phyloP scores from a whole-genome alignment of 1,139 yeast species.

The Kodamaea ohmeri region DNA sequence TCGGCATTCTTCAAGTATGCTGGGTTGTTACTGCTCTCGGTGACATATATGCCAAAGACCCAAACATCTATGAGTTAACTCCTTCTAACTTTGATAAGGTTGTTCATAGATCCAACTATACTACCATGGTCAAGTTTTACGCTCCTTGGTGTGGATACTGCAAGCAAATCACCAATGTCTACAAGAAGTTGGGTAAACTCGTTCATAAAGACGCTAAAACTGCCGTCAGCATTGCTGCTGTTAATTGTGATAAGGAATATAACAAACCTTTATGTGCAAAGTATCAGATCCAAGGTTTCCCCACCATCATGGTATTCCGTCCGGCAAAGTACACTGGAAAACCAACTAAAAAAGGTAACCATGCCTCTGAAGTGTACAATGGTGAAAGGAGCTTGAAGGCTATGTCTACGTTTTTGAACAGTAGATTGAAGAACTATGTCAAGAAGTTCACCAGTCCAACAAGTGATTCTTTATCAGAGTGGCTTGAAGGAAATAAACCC shows the following conservation, averaged over 20 bases:
- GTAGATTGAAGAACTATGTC: slow-evolving; percentile 72
- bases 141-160: slow-evolving; percentile 98
- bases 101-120: slow-evolving; percentile 66
- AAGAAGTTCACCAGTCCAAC: slow-evolving; percentile 40
- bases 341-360: slow-evolving; percentile 24
- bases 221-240: slow-evolving; percentile 73
- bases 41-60: slow-evolving; percentile 38
- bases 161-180: slow-evolving; percentile 54
- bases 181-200: slow-evolving; percentile 59
- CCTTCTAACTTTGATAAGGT: slow-evolving; percentile 60
- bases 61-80: slow-evolving; percentile 56
- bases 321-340: slow-evolving; percentile 58
- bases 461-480: slow-evolving; percentile 27
- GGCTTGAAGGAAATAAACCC: slow-evolving; percentile 23
- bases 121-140: slow-evolving; percentile 84
- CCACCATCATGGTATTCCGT: slow-evolving; percentile 76
- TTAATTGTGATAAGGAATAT: slow-evolving; percentile 72
- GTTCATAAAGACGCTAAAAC: slow-evolving; percentile 50
- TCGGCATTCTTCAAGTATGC: slow-evolving; percentile 11
- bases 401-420: slow-evolving; percentile 55
- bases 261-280: slow-evolving; percentile 72
- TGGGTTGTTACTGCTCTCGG: slow-evolving; percentile 13
- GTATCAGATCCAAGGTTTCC: slow-evolving; percentile 70
- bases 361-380: slow-evolving; percentile 61
- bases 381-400: slow-evolving; percentile 67